Evolutionary conservation across 345 rosid species (phyloP).

Genomic region (Sisymbrium altissimum): DNA sequence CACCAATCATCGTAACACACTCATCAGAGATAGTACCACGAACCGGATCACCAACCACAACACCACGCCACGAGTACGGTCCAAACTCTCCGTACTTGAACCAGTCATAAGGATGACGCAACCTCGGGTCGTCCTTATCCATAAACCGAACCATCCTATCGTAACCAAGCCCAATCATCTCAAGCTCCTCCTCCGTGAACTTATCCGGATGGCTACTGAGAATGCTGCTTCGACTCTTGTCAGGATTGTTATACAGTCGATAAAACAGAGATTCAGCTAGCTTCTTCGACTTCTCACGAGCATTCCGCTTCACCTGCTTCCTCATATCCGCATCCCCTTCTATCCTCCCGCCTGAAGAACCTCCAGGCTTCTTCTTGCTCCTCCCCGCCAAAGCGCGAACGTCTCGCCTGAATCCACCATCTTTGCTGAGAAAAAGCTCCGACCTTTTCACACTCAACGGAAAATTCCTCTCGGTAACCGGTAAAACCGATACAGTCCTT

Average conservation of each 20-base stretch:
- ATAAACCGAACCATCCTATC: conserved; percentile 88
- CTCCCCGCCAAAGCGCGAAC: conserved; percentile 69
- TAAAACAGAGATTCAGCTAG: conserved; percentile 63
- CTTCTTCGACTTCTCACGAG: conserved; percentile 42
- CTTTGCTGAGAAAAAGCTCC: conserved; percentile 24
- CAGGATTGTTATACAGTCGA: conserved; percentile 55
- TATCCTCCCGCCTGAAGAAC: conserved; percentile 51
- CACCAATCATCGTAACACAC: conserved; percentile 60
- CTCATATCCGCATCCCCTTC: conserved; percentile 54
- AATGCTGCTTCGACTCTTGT: conserved; percentile 35
- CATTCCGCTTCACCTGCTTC: conserved; percentile 45
- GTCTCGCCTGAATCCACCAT: conserved; percentile 39
- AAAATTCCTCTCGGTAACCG: not conserved
- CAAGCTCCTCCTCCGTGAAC: conserved; percentile 74
- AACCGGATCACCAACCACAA: conserved; percentile 86
- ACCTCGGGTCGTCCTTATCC: conserved; percentile 84
- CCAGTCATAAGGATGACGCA: conserved; percentile 88
- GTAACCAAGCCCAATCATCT: conserved; percentile 81
- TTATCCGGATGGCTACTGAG: conserved; percentile 67
- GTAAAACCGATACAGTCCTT: conserved; percentile 17
- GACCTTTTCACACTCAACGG: conserved; percentile 15
- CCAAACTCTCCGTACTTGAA: conserved; percentile 92
- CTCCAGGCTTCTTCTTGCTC: conserved; percentile 79
- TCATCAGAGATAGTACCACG: conserved; percentile 80
- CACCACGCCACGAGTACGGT: conserved; percentile 94